phyloP scores from a whole-genome alignment of 345 rosid genomes.

The Adansonia digitata region DNA sequence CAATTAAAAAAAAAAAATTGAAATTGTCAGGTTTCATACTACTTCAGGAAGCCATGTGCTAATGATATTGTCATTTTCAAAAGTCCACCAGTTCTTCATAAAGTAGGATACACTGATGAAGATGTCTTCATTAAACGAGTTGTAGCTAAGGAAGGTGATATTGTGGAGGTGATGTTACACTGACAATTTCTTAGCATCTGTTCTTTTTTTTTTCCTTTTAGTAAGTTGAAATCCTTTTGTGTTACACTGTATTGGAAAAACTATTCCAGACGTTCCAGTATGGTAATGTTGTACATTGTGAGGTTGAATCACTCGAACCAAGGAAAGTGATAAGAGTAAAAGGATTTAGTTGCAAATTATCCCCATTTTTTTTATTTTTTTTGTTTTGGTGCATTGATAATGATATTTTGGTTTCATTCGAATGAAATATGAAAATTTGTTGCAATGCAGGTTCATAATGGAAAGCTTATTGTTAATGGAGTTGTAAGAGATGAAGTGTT shows the following conservation, averaged over 20 bases:
- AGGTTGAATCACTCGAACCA: background rate
- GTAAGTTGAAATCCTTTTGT: too few species aligned
- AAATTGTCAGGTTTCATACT: constrained; percentile 64
- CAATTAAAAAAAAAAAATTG: too few species aligned
- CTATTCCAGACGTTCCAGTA: too few species aligned
- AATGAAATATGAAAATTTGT: background rate
- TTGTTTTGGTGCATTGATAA: background rate
- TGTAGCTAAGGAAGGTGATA: constrained; percentile 88
- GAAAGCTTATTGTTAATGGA: constrained; percentile 79
- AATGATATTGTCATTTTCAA: constrained; percentile 90
- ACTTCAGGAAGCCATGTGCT: constrained; percentile 90
- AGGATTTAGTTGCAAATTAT: background rate
- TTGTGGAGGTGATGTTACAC: constrained; percentile 65
- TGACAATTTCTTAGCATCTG: background rate
- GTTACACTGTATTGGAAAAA: background rate
- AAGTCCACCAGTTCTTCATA: constrained; percentile 92
- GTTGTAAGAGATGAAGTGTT: constrained; percentile 58
- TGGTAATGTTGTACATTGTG: background rate
- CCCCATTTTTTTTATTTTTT: background rate
- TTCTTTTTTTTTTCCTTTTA: too few species aligned
- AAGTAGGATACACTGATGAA: constrained; percentile 85
- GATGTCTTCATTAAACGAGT: constrained; percentile 93
- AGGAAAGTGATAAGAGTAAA: background rate
- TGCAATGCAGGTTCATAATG: constrained; percentile 52
- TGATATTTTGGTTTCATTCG: background rate